Evolutionary conservation across 495 filamentous ascomycete genomes (phyloP), one percentile per base, ranked within the genome.

Genomic region (Aspergillus sparsus): DNA sequence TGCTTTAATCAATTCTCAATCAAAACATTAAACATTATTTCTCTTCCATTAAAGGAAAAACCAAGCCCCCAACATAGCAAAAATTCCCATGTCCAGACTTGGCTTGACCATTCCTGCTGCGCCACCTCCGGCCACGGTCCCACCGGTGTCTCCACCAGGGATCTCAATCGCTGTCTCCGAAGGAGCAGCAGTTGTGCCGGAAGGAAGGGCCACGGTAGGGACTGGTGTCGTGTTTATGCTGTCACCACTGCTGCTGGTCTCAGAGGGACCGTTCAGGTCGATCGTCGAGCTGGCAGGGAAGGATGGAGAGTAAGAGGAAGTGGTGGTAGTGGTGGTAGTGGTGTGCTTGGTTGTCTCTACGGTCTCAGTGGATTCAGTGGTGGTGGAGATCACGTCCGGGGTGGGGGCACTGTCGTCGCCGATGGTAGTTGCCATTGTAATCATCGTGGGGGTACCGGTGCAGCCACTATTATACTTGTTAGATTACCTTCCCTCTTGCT

Each of bases 391-490:
- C 21, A 34, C 11, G 6, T 32, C 44, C 2, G 13, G 21, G 33
- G 49, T 54, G 16, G 33, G 36, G 10, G 54, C 21, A 6, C 39
- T 49, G 7, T 45, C 41, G 8, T 36, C 54, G 0, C 13, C 21
- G 39, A 49, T 49, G 10, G 58, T 50, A 0, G 51, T 49, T 9
- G 55, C 21, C 32, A 61, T 54, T 0, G 58, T 61, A 6, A 61
- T 50, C 3, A 21, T 41, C 3, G 58, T 61, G 7, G 58, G 39
- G 15, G 31, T 37, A 2, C 58, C 51, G 32, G 44, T 55, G 44
- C 58, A 61, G 8, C 58, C 34, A 27, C 58, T 53, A 15, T 15
- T 18, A 18, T 41, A 1, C n/a, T 16, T 46, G 15, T 46, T 16
- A 46, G n/a, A 18, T 47, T 21, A 47, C 6, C 27, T 10, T 47